Evolutionary conservation across 2,329 filamentous ascomycete genomes (phyloP).

Genomic region (Ciborinia camelliae): DNA sequence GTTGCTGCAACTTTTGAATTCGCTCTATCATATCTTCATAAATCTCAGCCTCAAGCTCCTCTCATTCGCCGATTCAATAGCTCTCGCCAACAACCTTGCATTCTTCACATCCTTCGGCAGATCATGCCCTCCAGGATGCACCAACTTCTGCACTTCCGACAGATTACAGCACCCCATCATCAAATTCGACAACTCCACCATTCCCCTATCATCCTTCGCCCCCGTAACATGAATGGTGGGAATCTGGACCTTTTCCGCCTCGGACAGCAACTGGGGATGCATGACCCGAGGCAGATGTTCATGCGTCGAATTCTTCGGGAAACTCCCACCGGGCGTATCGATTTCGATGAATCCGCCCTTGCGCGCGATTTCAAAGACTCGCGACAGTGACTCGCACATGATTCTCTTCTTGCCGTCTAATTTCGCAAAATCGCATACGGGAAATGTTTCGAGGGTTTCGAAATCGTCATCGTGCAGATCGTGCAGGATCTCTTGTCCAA

Average conservation of each 20-base stretch:
- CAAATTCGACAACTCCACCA: background rate
- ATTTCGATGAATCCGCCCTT: background rate
- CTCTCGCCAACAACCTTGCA: background rate
- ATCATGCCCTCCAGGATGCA: background rate
- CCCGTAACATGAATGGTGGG: background rate
- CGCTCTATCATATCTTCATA: background rate
- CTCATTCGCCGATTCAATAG: background rate
- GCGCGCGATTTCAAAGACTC: background rate
- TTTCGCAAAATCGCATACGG: background rate
- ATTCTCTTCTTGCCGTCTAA: background rate
- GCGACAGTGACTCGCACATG: background rate
- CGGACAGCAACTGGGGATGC: background rate
- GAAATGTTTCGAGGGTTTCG: background rate
- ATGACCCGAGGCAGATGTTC: background rate
- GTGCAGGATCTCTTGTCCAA: background rate
- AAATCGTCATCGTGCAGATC: background rate
- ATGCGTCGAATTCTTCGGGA: background rate
- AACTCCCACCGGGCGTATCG: background rate
- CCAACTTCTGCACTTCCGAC: background rate
- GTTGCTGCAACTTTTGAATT: background rate
- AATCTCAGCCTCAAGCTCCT: background rate
- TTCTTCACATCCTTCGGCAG: background rate
- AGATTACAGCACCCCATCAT: background rate
- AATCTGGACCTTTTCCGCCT: background rate
- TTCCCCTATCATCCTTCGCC: no score